Percentiles rank a stretch among this genome's conserved stretches.
Evolutionary conservation across 2,329 filamentous ascomycete genomes (phyloP).

Genomic region (Arthrocladium fulminans): DNA sequence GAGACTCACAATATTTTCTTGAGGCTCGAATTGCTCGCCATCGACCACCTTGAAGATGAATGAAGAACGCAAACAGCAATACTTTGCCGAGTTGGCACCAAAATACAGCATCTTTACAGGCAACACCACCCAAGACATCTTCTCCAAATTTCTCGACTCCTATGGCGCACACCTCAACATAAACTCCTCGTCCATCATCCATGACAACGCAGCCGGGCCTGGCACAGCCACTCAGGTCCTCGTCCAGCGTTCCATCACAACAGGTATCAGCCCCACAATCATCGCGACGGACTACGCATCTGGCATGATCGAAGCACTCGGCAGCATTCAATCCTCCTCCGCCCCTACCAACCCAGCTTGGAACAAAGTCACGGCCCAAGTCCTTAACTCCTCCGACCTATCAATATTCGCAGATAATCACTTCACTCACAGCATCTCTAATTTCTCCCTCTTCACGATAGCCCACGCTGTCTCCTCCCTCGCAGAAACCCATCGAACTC

Average conservation of each 20-base stretch:
- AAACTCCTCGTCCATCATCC: constrained; percentile 23
- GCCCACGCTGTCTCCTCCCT: constrained; percentile 12
- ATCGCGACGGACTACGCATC: constrained; percentile 21
- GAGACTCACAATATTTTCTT: too few relatives aligned
- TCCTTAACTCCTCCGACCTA: constrained; percentile 4
- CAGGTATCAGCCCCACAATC: constrained; percentile 6
- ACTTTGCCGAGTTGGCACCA: constrained; percentile 24
- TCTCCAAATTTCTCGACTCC: constrained; percentile 13
- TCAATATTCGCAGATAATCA: not conserved
- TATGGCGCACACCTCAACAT: constrained; percentile 20
- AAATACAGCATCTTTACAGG: constrained; percentile 26
- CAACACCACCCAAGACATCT: constrained; percentile 24
- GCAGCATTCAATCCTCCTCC: not conserved
- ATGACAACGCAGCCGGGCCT: constrained; percentile 30
- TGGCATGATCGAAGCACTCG: constrained; percentile 15
- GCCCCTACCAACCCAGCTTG: not conserved
- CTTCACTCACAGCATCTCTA: constrained; percentile 11
- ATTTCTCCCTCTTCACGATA: constrained; percentile 12
- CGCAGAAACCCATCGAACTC: constrained; percentile 26
- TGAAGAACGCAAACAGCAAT: constrained; percentile 12
- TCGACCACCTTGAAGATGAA: not conserved
- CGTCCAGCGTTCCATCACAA: not conserved
- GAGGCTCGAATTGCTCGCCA: not conserved
- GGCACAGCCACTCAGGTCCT: constrained; percentile 26
- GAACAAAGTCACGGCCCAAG: not conserved